A percentile compares a stretch with the other conserved stretches of the same genome.
Evolutionary conservation across 495 filamentous ascomycete species (phyloP).

Genomic region (Talaromyces stipitatus): DNA sequence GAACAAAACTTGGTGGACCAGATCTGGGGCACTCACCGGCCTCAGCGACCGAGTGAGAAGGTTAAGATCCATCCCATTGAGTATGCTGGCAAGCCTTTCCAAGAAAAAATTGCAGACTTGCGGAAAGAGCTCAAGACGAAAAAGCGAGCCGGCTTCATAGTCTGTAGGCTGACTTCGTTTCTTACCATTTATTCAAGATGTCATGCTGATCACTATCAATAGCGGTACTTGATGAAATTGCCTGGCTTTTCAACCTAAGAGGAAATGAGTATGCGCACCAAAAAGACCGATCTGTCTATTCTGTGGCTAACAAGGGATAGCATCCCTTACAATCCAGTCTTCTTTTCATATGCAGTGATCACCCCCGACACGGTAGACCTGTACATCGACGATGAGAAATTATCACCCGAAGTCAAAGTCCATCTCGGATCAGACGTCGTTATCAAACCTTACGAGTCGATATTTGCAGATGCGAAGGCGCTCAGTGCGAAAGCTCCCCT

Average conservation of each 20-base stretch:
- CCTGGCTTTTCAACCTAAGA: conserved; percentile 95
- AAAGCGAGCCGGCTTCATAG: conserved; percentile 78
- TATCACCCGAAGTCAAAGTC: conserved; percentile 57
- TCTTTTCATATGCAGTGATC: conserved; percentile 92
- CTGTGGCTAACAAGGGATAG: conserved; percentile 29
- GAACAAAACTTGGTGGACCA: conserved; percentile 78
- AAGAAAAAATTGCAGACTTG: conserved; percentile 78
- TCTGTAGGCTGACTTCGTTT: conserved; percentile 56
- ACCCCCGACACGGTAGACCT: conserved; percentile 75
- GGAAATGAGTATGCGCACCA: conserved; percentile 68
- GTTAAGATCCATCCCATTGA: conserved; percentile 62
- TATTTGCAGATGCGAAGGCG: conserved; percentile 68
- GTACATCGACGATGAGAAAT: conserved; percentile 75
- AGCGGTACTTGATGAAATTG: conserved; percentile 93
- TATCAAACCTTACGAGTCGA: conserved; percentile 75
- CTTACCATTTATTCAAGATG: neutral
- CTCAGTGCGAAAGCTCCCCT: conserved; percentile 30
- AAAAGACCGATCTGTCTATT: neutral
- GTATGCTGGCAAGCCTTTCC: conserved; percentile 74
- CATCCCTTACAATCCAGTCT: conserved; percentile 97
- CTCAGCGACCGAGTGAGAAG: conserved; percentile 66
- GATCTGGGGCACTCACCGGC: conserved; percentile 73
- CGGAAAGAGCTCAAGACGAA: conserved; percentile 89
- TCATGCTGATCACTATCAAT: neutral
- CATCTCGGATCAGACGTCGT: conserved; percentile 68